Conservation (phyloP, 768 basidiomycete species). For the Rhizopogon vesiculosus region DNA sequence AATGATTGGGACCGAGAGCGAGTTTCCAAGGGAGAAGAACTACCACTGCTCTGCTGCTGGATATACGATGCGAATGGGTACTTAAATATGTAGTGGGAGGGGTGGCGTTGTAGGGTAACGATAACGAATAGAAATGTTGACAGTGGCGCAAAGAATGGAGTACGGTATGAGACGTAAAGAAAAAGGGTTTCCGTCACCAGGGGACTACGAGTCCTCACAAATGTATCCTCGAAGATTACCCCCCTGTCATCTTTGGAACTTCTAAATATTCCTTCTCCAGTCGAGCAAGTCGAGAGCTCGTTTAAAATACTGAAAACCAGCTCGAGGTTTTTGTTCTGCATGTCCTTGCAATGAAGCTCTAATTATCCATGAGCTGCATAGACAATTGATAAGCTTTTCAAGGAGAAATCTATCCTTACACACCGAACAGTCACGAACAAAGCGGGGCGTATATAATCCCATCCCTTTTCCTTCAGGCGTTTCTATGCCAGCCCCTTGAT, state of each 20-base stretch:
- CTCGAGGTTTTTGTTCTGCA: background rate
- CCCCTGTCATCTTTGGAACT: constrained; percentile 8
- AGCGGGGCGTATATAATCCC: constrained; percentile 27
- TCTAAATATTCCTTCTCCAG: constrained; percentile 11
- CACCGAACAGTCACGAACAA: constrained; percentile 35
- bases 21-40: no score
- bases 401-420: background rate
- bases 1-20: no score
- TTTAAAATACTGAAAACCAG: constrained; percentile 8
- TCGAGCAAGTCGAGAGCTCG: constrained; percentile 9
- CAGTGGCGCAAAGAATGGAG: no score
- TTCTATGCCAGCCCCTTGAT: constrained; percentile 18
- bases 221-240: constrained; percentile 14
- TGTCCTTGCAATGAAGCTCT: constrained; percentile 5
- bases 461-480: constrained; percentile 17
- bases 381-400: background rate
- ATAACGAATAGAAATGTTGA: no score
- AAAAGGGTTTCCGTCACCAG: no score
- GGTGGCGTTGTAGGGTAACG: no score
- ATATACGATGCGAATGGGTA: no score
- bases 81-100: no score
- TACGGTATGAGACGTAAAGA: no score
- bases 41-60: no score
- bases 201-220: no score
- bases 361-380: constrained; percentile 13